Evolutionary conservation across 129 eudicot genomes (phyloP), one percentile per base, ranked within the genome.

Genomic region (Heracleum sosnowskyi): DNA sequence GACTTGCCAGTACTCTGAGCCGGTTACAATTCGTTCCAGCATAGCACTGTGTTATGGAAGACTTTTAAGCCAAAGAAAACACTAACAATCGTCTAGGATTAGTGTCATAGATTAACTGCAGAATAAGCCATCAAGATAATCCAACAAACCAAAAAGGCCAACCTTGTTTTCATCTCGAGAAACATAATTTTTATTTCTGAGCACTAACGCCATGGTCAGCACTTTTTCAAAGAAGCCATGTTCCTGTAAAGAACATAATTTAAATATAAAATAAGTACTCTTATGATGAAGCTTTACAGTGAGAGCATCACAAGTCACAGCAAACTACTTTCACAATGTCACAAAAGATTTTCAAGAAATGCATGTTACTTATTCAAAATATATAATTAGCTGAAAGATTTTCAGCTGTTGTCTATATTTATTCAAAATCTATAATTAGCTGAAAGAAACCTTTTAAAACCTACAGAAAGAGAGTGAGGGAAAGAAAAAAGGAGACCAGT

Each of bases 211-310:
- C 86, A 91, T 66, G 36, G 83, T 82, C 83, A 86, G 49, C 82
- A 92, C 82, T 83, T 79, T 87, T 83, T 64, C 85, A 69, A 95
- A 95, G 64, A 85, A 74, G 53, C 80, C 79, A 28, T 85, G 81
- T 76, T 88, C 87, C 99, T 95, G 91, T 75, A 57, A 75, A 87
- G 68, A 60, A 34, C 71, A 76, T 73, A 41, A 79, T 46, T 34
- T 0, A 4, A 17, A 42, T 33, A 35, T 63, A 55, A 44, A 12
- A 77, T 72, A 57, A 69, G 6, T 75, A 77, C 75, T 83, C 64
- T 20, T 40, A n/a, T 17, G 4, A 72, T n/a, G 29, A 28, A 41
- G 53, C 46, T n/a, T 72, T 71, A 20, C 49, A 11, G 44, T 34
- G 41, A 71, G 47, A 39, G 46, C 42, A 70, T 9, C 45, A 36